Conservation (phyloP, 176 grass and related monocot species). For the Raddia guianensis region DNA sequence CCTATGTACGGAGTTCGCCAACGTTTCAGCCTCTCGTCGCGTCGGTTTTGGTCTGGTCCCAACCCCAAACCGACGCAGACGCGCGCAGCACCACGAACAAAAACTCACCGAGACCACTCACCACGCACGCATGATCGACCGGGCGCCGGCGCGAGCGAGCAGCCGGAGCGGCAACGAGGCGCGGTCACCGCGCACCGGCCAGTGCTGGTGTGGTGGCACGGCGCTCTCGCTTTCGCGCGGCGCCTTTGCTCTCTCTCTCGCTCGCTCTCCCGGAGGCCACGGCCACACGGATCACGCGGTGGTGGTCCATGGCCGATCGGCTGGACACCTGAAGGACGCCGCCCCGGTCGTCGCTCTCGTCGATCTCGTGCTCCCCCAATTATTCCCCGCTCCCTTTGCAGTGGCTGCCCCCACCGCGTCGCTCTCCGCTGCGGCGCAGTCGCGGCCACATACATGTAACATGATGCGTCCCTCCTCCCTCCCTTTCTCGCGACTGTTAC, state of each 20-base stretch:
- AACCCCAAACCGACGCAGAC: too few species aligned
- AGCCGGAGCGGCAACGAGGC: neutral
- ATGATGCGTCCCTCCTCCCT: neutral
- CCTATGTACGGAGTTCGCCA: too few species aligned
- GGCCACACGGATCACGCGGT: too few species aligned
- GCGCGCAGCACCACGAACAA: too few species aligned
- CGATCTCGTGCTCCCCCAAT: neutral
- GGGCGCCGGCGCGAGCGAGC: neutral
- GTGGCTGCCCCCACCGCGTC: constrained; percentile 27
- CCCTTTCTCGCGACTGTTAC: neutral
- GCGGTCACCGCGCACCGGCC: neutral
- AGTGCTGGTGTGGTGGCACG: too few species aligned
- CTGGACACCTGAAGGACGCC: constrained; percentile 21
- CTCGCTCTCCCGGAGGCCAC: neutral
- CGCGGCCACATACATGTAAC: neutral
- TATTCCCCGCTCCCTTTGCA: constrained; percentile 7
- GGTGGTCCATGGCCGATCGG: neutral
- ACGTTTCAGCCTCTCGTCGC: too few species aligned
- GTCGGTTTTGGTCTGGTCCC: too few species aligned
- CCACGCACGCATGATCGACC: too few species aligned
- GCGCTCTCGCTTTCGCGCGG: neutral
- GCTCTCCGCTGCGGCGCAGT: neutral
- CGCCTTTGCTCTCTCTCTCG: neutral
- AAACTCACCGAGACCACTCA: neutral
- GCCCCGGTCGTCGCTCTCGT: constrained; percentile 13